Conservation (phyloP, 345 rosid genomes). For the Gossypium longicalyx region DNA sequence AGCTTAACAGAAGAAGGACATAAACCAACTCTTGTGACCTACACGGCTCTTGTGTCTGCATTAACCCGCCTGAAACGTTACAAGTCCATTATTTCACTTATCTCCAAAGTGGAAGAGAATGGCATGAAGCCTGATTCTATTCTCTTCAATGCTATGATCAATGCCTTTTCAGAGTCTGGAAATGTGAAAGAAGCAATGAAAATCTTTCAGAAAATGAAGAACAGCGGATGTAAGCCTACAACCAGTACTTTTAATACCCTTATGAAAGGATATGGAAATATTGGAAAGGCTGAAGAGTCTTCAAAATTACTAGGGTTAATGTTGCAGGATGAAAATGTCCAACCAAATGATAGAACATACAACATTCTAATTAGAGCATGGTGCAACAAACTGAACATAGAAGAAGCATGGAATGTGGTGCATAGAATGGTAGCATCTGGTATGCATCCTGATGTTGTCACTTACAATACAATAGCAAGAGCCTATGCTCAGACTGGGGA, state of each 20-base stretch:
- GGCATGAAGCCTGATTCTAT: slow-evolving; percentile 81
- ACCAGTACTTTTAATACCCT: slow-evolving; percentile 83
- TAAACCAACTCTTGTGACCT: slow-evolving; percentile 74
- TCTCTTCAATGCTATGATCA: slow-evolving; percentile 87
- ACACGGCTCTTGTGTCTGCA: slow-evolving; percentile 72
- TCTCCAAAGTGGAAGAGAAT: slow-evolving; percentile 61
- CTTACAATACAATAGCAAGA: slow-evolving; percentile 71
- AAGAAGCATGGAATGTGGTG: slow-evolving; percentile 75
- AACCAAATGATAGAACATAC: slow-evolving; percentile 74
- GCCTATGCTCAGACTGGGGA: slow-evolving; percentile 64
- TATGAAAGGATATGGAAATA: slow-evolving; percentile 77
- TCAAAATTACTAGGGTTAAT: slow-evolving; percentile 57
- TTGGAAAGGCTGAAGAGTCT: slow-evolving; percentile 70
- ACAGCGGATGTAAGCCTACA: slow-evolving; percentile 69
- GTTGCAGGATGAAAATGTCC: slow-evolving; percentile 46
- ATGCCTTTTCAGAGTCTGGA: slow-evolving; percentile 83
- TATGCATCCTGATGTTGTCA: slow-evolving; percentile 71
- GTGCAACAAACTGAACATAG: slow-evolving; percentile 61
- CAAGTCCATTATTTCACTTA: slow-evolving; percentile 53
- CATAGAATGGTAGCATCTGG: slow-evolving; percentile 67
- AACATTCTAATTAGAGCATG: slow-evolving; percentile 77
- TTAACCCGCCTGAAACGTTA: slow-evolving; percentile 61
- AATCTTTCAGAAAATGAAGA: slow-evolving; percentile 76
- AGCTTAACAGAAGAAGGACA: slow-evolving; percentile 72
- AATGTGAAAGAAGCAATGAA: slow-evolving; percentile 72